A percentile compares a stretch with the other conserved stretches of the same genome.
Evolutionary conservation across 2,329 filamentous ascomycete species (phyloP).

Genomic region (Fusarium buharicum): DNA sequence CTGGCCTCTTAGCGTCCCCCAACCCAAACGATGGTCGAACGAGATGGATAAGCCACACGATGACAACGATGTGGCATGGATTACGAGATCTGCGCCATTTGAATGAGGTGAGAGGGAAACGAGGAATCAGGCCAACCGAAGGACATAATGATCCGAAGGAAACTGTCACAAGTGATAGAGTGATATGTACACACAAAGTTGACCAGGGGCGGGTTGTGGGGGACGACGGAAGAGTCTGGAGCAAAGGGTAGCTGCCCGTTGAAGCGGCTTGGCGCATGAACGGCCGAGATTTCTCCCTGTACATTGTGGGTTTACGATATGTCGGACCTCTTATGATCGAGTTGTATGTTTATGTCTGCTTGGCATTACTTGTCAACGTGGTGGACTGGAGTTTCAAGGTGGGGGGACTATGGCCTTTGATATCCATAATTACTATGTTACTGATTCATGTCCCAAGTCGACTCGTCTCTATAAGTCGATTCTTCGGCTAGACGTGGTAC

Average conservation of each 20-base stretch:
- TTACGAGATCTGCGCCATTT: conserved; percentile 30
- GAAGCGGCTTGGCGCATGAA: conserved; percentile 39
- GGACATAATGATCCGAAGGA: neutral
- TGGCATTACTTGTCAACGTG: conserved; percentile 6
- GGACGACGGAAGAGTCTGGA: conserved; percentile 10
- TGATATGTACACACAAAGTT: neutral
- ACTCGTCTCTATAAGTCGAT: neutral
- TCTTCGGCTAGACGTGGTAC: neutral
- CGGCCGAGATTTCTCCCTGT: conserved; percentile 13
- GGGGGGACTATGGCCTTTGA: conserved; percentile 2
- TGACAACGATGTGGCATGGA: conserved; percentile 8
- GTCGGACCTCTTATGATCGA: conserved; percentile 5
- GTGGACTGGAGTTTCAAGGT: conserved; percentile 5
- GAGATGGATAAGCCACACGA: neutral
- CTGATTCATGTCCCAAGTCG: conserved; percentile 8
- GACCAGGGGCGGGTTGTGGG: conserved; percentile 15
- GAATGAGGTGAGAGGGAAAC: conserved; percentile 5
- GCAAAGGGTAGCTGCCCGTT: conserved; percentile 17
- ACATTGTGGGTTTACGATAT: conserved; percentile 10
- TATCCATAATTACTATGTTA: conserved; percentile 5
- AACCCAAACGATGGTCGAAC: neutral
- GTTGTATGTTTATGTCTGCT: neutral
- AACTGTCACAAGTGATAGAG: conserved; percentile 4
- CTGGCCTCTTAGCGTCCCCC: too few relatives aligned
- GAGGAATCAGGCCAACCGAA: conserved; percentile 7